Percentiles rank a stretch among this genome's conserved stretches.
phyloP scores from a whole-genome alignment of 2,329 filamentous ascomycete species.

The Apiospora sp. region DNA sequence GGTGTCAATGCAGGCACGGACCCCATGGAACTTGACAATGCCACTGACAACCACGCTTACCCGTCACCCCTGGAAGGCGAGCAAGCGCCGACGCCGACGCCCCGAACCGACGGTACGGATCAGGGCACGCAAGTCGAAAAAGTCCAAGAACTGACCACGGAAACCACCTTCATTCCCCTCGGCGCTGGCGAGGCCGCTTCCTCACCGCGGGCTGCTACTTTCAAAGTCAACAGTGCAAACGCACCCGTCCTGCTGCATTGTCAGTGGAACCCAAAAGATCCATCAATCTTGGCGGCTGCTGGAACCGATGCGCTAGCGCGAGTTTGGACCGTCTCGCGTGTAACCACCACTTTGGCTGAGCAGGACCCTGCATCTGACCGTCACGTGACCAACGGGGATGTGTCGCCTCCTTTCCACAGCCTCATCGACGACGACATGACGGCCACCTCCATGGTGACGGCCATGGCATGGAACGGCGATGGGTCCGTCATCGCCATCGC shows the following conservation, averaged over 20 bases:
- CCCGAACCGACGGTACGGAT: slow-evolving; percentile 68
- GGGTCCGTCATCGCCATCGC: slow-evolving; percentile 65
- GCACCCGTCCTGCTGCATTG: slow-evolving; percentile 71
- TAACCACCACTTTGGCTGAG: slow-evolving; percentile 51
- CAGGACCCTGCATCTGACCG: slow-evolving; percentile 51
- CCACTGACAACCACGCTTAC: slow-evolving; percentile 66
- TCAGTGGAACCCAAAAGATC: slow-evolving; percentile 73
- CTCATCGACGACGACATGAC: slow-evolving; percentile 63
- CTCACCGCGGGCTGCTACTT: slow-evolving; percentile 43
- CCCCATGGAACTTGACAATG: slow-evolving; percentile 70
- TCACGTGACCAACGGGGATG: slow-evolving; percentile 52
- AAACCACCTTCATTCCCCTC: slow-evolving; percentile 69
- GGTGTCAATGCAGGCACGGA: slow-evolving; percentile 49
- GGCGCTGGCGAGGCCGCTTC: slow-evolving; percentile 48
- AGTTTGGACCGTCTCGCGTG: slow-evolving; percentile 70
- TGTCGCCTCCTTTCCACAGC: slow-evolving; percentile 51
- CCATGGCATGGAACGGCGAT: slow-evolving; percentile 67
- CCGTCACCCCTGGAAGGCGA: slow-evolving; percentile 70
- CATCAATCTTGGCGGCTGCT: slow-evolving; percentile 71
- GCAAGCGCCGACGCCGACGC: slow-evolving; percentile 58
- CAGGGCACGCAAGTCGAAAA: slow-evolving; percentile 72
- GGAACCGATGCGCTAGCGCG: slow-evolving; percentile 75
- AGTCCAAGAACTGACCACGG: slow-evolving; percentile 64
- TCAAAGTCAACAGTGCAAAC: slow-evolving; percentile 53
- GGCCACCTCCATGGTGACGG: slow-evolving; percentile 61